Evolutionary conservation across 495 filamentous ascomycete genomes (phyloP), one percentile per base, ranked within the genome.

Genomic region (Podospora pseudoanserina): DNA sequence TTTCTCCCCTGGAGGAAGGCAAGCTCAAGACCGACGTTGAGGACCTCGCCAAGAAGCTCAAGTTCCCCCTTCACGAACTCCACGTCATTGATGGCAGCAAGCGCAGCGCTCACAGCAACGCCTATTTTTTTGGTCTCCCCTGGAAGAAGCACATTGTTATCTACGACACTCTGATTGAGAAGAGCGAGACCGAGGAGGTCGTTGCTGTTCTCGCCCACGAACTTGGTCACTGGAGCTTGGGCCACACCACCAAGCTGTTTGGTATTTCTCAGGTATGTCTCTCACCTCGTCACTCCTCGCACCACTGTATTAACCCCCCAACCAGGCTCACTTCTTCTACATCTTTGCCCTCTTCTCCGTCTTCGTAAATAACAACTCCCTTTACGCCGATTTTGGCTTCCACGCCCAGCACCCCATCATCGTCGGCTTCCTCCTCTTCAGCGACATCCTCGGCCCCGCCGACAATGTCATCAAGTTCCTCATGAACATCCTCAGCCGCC

Each of bases 101-200:
- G 86, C 89, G 95, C 70, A 94, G 91, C 73, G 93, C 95, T 32
- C 95, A 99, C 81, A 96, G 91, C 82, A 99, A 99, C 75, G 95
- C 95, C 59, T 99, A 98, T 80, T 99, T 99, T 81, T 97, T 95
- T 70, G 95, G 95, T 64, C 85, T 99, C 65, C 95, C 95, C 6
- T 98, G 95, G 94, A 97, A 97, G 86, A 99, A 99, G 86, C 95
- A 97, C 82, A 99, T 99, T 80, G 95, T 99, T 72, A 96, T 99
- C 76, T 99, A 96, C 73, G 95, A 99, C 75, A 99, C 95, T 13
- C 79, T 99, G 70, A 93, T 99, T 64, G 94, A 97, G 79, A 96
- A 98, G 84, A 94, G 89, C 77, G 87, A 92, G 71, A 87, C 89
- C 2, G 86, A 93, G 72, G 95, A 99, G 79, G 94, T 99, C 56